A percentile compares a stretch with the other conserved stretches of the same genome.
Evolutionary conservation across 208 protist species (phyloP).

Genomic region (Trypanosoma avium): DNA sequence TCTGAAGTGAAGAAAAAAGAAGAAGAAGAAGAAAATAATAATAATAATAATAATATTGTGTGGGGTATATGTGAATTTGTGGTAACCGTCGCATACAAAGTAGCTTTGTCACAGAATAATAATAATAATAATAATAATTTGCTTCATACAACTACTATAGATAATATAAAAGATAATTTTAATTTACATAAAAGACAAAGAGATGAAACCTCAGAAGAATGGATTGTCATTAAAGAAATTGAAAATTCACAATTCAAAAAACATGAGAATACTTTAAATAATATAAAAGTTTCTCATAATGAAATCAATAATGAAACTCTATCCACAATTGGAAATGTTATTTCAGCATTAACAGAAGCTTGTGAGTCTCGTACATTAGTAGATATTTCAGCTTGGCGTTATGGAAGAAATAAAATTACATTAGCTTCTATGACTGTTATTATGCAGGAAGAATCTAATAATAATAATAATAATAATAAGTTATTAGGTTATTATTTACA

Average conservation of each 20-base stretch:
- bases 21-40: too few species aligned
- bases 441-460: not conserved
- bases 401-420: constrained; percentile 61
- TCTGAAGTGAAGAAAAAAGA: too few species aligned
- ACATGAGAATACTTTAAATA: too few species aligned
- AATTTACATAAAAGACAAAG: not conserved
- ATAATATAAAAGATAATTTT: not conserved
- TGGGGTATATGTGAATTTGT: not conserved
- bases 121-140: too few species aligned
- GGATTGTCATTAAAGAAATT: constrained; percentile 6
- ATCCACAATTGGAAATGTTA: constrained; percentile 48
- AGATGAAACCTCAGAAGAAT: constrained; percentile 6
- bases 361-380: constrained; percentile 45
- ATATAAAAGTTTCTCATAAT: too few species aligned
- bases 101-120: not conserved
- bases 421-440: constrained; percentile 47
- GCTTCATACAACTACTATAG: not conserved
- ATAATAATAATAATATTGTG: not conserved
- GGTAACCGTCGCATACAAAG: constrained; percentile 4
- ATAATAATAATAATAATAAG: constrained; percentile 5
- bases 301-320: constrained; percentile 28
- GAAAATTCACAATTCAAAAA: too few species aligned
- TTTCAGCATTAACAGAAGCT: constrained; percentile 38
- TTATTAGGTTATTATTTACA: constrained; percentile 34
- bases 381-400: constrained; percentile 48